These are phyloP conservation scores for Yamadazyma phyllophila DNA, from an alignment of 805 yeast species.

Conservation along the genomic window DNA sequence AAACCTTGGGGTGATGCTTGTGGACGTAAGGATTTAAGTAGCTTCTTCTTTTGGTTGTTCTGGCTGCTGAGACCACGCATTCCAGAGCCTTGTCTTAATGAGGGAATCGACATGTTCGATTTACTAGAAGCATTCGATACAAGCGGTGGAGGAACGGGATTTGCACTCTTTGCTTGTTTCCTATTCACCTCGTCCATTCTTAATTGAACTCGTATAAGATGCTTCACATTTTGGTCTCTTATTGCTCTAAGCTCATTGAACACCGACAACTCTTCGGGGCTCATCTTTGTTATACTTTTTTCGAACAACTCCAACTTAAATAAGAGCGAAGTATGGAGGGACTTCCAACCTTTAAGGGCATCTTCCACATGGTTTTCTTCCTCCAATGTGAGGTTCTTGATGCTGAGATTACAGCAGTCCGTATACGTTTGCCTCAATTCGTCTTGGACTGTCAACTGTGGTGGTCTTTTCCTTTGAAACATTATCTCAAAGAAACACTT, in stretches of 20 bases:
- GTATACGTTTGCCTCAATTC: conserved; percentile 60
- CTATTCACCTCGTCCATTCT: conserved; percentile 37
- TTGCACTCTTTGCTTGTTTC: conserved; percentile 8
- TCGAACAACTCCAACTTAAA: conserved; percentile 55
- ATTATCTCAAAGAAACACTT: conserved; percentile 19
- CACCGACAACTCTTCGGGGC: conserved; percentile 23
- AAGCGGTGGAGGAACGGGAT: not conserved
- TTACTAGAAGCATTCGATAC: not conserved
- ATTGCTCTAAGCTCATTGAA: conserved; percentile 34
- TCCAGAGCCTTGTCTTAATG: conserved; percentile 19
- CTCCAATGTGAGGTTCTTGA: conserved; percentile 57
- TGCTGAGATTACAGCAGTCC: conserved; percentile 58
- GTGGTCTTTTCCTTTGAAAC: conserved; percentile 59
- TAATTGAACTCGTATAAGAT: conserved; percentile 39
- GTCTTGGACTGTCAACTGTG: conserved; percentile 49
- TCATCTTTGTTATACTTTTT: conserved; percentile 32
- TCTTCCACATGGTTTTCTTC: conserved; percentile 50
- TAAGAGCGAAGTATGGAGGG: conserved; percentile 60
- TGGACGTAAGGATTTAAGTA: conserved; percentile 34
- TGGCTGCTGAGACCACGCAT: conserved; percentile 7
- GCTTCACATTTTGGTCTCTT: conserved; percentile 43
- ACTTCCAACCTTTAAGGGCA: conserved; percentile 72
- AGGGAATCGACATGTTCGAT: conserved; percentile 24
- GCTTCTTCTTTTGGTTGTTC: conserved; percentile 13
- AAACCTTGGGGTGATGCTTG: conserved; percentile 8